These are phyloP conservation scores for Plasmopara muralis DNA, from an alignment of 352 stramenopile species.

Conservation along the genomic window DNA sequence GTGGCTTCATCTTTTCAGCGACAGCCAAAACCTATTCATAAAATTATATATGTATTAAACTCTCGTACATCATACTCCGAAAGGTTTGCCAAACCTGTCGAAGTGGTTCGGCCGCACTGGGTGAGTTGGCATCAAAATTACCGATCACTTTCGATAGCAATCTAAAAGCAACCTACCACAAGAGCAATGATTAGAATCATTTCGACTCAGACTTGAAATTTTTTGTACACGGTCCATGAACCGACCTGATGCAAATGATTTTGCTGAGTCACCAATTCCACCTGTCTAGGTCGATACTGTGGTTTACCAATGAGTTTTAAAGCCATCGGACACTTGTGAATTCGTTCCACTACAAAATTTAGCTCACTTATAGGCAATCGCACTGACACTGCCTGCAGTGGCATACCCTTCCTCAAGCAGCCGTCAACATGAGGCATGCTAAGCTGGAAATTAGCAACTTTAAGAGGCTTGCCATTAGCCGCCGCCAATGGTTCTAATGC, in stretches of 20 bases:
- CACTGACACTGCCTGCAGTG: slow-evolving; percentile 53
- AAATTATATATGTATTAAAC: slow-evolving; percentile 3
- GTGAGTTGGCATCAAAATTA: slow-evolving; percentile 47
- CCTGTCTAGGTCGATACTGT: slow-evolving; percentile 54
- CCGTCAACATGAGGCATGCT: slow-evolving; percentile 86
- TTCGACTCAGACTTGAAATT: neutral
- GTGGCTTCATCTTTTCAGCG: slow-evolving; percentile 51
- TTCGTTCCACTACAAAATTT: slow-evolving; percentile 79
- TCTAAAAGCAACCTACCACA: slow-evolving; percentile 56
- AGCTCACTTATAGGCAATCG: slow-evolving; percentile 81
- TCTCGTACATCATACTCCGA: neutral
- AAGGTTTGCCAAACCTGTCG: slow-evolving; percentile 37
- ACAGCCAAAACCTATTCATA: slow-evolving; percentile 47
- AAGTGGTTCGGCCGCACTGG: slow-evolving; percentile 43
- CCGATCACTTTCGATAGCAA: slow-evolving; percentile 51
- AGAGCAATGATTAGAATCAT: neutral
- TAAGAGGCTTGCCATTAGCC: slow-evolving; percentile 49
- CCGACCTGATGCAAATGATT: slow-evolving; percentile 76
- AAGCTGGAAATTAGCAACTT: slow-evolving; percentile 80
- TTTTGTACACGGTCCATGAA: neutral
- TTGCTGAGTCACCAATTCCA: slow-evolving; percentile 50
- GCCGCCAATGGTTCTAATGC: slow-evolving; percentile 40
- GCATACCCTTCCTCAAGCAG: slow-evolving; percentile 78
- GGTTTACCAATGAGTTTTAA: slow-evolving; percentile 42
- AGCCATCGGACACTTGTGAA: slow-evolving; percentile 62